A percentile compares a stretch with the other conserved stretches of the same genome.
phyloP scores from a whole-genome alignment of 2,329 filamentous ascomycete species.

The Emergomyces pasteurianus region DNA sequence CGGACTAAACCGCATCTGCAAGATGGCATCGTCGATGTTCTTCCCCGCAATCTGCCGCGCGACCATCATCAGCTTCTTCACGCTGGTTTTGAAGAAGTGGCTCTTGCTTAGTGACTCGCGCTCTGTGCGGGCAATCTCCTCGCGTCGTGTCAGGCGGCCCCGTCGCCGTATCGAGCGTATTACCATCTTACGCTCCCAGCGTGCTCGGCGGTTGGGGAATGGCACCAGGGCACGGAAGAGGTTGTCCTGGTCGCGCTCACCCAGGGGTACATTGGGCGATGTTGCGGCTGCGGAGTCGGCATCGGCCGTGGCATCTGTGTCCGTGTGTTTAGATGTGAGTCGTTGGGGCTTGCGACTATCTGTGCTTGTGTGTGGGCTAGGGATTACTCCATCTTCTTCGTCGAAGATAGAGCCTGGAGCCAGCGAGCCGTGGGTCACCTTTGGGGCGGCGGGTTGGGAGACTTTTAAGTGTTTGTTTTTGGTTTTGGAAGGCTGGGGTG shows the following conservation, averaged over 20 bases:
- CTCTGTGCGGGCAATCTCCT: constrained; percentile 57
- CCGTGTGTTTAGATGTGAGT: constrained; percentile 6
- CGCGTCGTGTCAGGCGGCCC: constrained; percentile 53
- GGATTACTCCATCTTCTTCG: constrained; percentile 21
- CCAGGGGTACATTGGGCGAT: constrained; percentile 13
- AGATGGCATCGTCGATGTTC: constrained; percentile 81
- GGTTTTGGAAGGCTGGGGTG: neutral
- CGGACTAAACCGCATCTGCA: constrained; percentile 90
- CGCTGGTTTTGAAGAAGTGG: constrained; percentile 64
- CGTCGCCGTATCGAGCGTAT: constrained; percentile 60
- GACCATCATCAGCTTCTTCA: constrained; percentile 83
- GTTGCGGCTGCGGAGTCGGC: constrained; percentile 4
- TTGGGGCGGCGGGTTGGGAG: constrained; percentile 8
- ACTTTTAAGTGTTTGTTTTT: constrained; percentile 18
- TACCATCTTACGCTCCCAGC: constrained; percentile 76
- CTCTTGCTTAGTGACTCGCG: constrained; percentile 50
- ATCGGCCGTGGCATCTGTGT: constrained; percentile 8
- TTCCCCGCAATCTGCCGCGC: constrained; percentile 86
- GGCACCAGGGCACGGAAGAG: constrained; percentile 61
- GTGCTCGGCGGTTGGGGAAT: constrained; percentile 54
- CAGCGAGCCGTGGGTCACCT: constrained; percentile 22
- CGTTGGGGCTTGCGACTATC: constrained; percentile 11
- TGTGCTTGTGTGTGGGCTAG: constrained; percentile 17
- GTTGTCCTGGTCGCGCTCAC: constrained; percentile 36
- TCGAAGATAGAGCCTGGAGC: constrained; percentile 31